phyloP scores from a whole-genome alignment of 1,284 basidiomycete species.

The Ganoderma meredithae region DNA sequence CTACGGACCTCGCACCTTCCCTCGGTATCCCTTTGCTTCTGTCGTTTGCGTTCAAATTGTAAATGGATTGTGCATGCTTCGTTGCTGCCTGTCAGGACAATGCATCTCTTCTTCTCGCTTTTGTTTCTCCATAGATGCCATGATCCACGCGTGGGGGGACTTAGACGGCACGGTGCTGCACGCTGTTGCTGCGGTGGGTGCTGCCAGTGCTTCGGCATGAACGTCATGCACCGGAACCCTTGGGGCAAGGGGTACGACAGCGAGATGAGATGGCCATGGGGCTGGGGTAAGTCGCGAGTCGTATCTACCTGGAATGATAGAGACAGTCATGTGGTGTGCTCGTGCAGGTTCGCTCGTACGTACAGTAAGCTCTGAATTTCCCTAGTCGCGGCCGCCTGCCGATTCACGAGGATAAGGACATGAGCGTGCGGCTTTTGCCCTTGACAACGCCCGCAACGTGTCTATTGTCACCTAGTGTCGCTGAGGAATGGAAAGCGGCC shows the following conservation, averaged over 20 bases:
- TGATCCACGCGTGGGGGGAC: not conserved
- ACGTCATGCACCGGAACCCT: not conserved
- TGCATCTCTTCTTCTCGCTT: slow-evolving; percentile 14
- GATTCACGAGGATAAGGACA: too few relatives aligned
- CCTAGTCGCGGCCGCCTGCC: not conserved
- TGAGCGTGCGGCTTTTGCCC: not conserved
- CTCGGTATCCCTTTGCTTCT: slow-evolving; percentile 15
- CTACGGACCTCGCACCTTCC: slow-evolving; percentile 9
- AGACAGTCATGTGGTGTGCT: not conserved
- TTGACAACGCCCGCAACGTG: not conserved
- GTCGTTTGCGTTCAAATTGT: slow-evolving; percentile 8
- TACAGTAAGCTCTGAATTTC: not conserved
- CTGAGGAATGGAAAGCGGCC: too few relatives aligned
- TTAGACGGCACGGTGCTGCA: not conserved
- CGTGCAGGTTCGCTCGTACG: not conserved
- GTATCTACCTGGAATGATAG: not conserved
- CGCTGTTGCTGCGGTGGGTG: not conserved
- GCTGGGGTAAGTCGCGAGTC: not conserved
- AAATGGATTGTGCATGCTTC: slow-evolving; percentile 16
- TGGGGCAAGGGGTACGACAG: slow-evolving; percentile 1
- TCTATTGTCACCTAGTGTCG: not conserved
- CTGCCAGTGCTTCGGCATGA: not conserved
- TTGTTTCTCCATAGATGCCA: not conserved
- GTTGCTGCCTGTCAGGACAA: slow-evolving; percentile 17
- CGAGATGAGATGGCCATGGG: not conserved